Evolutionary conservation across 176 grass and related monocot species (phyloP), one percentile per base, ranked within the genome.

Genomic region (Oryza officinalis): DNA sequence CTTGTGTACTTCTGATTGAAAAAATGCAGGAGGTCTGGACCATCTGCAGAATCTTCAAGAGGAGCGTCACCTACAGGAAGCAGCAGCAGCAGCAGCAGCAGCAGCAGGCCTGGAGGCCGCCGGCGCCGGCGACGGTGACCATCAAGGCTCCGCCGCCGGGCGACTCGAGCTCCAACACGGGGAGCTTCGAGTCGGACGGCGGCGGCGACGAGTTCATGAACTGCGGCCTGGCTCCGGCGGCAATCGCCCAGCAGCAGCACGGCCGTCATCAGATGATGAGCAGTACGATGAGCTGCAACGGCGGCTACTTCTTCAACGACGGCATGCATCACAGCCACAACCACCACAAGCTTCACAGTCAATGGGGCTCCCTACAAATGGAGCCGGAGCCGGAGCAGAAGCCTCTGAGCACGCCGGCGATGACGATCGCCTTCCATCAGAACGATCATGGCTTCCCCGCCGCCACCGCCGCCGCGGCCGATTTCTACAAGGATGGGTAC

Each of bases 1-100:
- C 68, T 65, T 67, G 78, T 59, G 63, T 52, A 2, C 13, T 26
- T 57, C 3, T 72, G 30, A 43, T 11, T 54, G 20, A 8, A 68
- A 41, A 88, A 84, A 73, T 71, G 59, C 84, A 97, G 94, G 94
- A 97, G 77, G 87, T 97, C 2, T 97, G 94, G 94, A 97, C 94
- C 0, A 91, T 97, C 61, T 94, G 94, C 87, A 81, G 92, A 57
- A 97, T 97, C 67, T 94, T 97, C 81, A 94, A 90, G 78, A 87
- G 94, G 65, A 91, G 78, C 64, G 60, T 87, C 67, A 85, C 84
- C 68, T 85, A 87, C 88, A 89, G 82, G 84, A 94, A 90, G 77
- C 87, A 90, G 50, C 50, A 50, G 46, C 41, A 30, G 30, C n/a
- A n/a, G n/a, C n/a, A n/a, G n/a, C 37, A 38, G 79, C 81, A 60